Percentiles rank a stretch among this genome's conserved stretches.
phyloP scores from a whole-genome alignment of 2,329 filamentous ascomycete species.

The Xylariales sp. region DNA sequence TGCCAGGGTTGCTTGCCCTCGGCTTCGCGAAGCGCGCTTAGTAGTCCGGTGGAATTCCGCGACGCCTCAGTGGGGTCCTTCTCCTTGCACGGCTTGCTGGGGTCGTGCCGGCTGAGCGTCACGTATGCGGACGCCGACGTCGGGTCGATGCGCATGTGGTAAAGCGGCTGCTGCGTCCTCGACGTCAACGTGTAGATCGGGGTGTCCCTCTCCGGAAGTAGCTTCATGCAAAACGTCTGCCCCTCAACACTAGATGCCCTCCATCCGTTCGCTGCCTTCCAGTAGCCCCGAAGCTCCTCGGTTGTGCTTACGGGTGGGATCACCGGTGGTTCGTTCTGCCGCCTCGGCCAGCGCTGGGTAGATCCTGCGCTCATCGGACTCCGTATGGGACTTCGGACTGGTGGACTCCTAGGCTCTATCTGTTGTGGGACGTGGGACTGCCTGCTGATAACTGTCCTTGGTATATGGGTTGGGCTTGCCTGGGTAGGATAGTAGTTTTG shows the following conservation, averaged over 20 bases:
- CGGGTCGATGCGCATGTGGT: constrained; percentile 72
- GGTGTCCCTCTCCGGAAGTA: constrained; percentile 67
- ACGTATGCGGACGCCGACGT: constrained; percentile 73
- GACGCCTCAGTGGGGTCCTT: constrained; percentile 51
- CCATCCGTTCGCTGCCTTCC: constrained; percentile 78
- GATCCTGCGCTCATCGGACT: constrained; percentile 51
- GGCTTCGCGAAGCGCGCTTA: constrained; percentile 51
- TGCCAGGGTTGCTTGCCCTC: constrained; percentile 63
- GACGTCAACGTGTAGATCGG: constrained; percentile 76
- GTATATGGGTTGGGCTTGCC: constrained; percentile 71
- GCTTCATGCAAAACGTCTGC: constrained; percentile 67
- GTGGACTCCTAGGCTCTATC: constrained; percentile 46
- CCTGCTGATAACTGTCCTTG: constrained; percentile 72
- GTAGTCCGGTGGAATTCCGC: constrained; percentile 38
- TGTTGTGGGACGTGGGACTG: constrained; percentile 66
- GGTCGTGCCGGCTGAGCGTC: constrained; percentile 69
- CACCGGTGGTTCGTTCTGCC: constrained; percentile 56
- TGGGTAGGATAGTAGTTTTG: constrained; percentile 79
- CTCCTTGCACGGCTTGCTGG: constrained; percentile 65
- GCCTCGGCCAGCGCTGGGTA: constrained; percentile 47
- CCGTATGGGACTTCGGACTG: constrained; percentile 47
- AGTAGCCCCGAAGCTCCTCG: constrained; percentile 72
- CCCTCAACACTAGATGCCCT: constrained; percentile 70
- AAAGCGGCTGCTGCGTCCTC: constrained; percentile 68
- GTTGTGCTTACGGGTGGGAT: constrained; percentile 65